These are phyloP conservation scores for Iberis pinnata DNA, from an alignment of 345 rosid genomes.

Conservation along the genomic window DNA sequence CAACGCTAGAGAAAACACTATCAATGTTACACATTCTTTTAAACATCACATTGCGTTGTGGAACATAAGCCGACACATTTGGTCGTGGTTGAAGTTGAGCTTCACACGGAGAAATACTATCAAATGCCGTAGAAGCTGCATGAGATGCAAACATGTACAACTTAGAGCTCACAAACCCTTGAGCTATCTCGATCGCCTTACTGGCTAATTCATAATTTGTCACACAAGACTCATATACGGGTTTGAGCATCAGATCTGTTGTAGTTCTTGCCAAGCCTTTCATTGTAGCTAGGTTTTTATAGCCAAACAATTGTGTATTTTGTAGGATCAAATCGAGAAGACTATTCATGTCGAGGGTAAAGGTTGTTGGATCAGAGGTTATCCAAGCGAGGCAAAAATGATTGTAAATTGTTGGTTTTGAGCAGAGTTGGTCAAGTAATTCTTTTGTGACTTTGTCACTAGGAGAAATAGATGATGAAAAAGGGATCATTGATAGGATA, in stretches of 20 bases:
- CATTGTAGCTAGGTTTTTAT: constrained; percentile 8
- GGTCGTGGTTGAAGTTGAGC: not conserved
- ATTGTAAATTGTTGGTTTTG: not conserved
- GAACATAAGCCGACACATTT: constrained; percentile 17
- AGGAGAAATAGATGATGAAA: constrained; percentile 15
- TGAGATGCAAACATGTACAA: not conserved
- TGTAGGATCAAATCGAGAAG: constrained; percentile 7
- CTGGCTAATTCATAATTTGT: constrained; percentile 6
- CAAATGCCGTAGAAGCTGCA: not conserved
- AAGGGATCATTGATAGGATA: constrained; percentile 17
- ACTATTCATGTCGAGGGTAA: constrained; percentile 7
- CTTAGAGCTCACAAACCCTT: not conserved
- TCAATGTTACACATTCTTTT: constrained; percentile 17
- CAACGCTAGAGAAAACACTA: constrained; percentile 11
- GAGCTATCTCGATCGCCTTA: not conserved
- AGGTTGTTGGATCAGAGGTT: constrained; percentile 9
- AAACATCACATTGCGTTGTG: not conserved
- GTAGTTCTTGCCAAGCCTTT: constrained; percentile 17
- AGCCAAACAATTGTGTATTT: constrained; percentile 3
- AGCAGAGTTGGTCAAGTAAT: constrained; percentile 10
- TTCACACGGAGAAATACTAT: constrained; percentile 9
- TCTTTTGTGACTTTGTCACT: constrained; percentile 17
- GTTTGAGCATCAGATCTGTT: constrained; percentile 16
- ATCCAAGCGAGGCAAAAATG: constrained; percentile 22
- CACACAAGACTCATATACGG: constrained; percentile 3